Evolutionary conservation across 345 rosid genomes (phyloP).

Genomic region (Gossypium thurberi): DNA sequence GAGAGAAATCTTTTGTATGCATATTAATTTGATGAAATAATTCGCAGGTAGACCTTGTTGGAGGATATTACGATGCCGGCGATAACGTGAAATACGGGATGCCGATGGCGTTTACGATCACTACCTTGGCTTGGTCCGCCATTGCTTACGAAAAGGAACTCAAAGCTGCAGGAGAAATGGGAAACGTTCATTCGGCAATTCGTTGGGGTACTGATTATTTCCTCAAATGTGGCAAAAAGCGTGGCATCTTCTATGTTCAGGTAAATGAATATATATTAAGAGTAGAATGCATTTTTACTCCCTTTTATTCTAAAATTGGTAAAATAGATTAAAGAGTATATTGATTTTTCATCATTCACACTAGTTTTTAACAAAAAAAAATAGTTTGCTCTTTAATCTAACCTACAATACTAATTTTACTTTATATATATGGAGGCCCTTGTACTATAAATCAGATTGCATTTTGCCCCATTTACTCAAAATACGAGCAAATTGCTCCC

Average conservation of each 20-base stretch:
- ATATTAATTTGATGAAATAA: not conserved
- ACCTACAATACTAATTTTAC: no score
- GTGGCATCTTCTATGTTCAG: conserved; percentile 58
- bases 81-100: conserved; percentile 84
- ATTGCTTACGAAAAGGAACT: conserved; percentile 44
- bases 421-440: no score
- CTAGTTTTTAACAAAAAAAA: no score
- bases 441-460: no score
- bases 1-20: not conserved
- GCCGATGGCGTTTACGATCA: conserved; percentile 87
- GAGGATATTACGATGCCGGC: conserved; percentile 94
- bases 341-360: no score
- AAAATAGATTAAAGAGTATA: no score
- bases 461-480: no score
- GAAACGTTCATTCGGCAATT: conserved; percentile 39
- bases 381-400: no score
- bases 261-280: conserved; percentile 32
- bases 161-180: conserved; percentile 41
- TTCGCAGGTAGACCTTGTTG: conserved; percentile 57
- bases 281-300: no score
- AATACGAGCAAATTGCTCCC: no score
- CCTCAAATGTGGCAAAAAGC: conserved; percentile 48
- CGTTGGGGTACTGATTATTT: conserved; percentile 94
- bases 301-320: no score
- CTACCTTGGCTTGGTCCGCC: conserved; percentile 77